A percentile compares a stretch with the other conserved stretches of the same genome.
Conservation (phyloP, 257 asterid genomes). For the Solanum commersonii region DNA sequence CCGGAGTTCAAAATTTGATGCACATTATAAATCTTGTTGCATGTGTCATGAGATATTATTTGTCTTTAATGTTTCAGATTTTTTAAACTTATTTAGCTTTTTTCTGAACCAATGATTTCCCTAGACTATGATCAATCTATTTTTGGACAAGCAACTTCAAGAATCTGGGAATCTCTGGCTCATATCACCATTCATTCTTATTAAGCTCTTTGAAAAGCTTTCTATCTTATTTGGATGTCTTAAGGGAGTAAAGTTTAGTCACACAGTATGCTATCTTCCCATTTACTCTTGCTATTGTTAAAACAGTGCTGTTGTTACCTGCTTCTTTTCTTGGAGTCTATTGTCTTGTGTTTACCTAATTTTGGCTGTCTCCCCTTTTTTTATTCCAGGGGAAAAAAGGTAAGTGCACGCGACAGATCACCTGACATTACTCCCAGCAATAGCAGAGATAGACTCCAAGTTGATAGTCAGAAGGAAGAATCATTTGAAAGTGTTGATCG, state of each 20-base stretch:
- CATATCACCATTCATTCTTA: no score
- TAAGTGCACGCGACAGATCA: slow-evolving; percentile 29
- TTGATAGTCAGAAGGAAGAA: slow-evolving; percentile 28
- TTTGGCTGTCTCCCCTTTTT: not conserved
- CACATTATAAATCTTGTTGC: not conserved
- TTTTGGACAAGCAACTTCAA: not conserved
- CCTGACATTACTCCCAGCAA: slow-evolving; percentile 27
- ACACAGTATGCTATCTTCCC: not conserved
- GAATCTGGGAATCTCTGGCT: not conserved
- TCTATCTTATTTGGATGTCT: not conserved
- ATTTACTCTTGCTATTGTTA: not conserved
- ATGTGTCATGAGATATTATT: not conserved
- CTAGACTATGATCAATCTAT: not conserved
- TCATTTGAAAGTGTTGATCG: slow-evolving; percentile 37
- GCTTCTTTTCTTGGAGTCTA: not conserved
- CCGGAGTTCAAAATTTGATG: not conserved
- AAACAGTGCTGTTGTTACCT: not conserved
- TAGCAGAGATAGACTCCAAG: slow-evolving; percentile 20
- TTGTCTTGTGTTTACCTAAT: not conserved
- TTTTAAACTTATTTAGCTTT: not conserved
- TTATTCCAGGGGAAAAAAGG: slow-evolving; percentile 39
- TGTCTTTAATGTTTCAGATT: not conserved
- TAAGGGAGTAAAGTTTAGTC: not conserved
- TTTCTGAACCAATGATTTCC: not conserved
- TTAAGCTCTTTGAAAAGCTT: not conserved